phyloP scores from a whole-genome alignment of 371 early-diverging fungal species.

The Rhizopus stolonifer region DNA sequence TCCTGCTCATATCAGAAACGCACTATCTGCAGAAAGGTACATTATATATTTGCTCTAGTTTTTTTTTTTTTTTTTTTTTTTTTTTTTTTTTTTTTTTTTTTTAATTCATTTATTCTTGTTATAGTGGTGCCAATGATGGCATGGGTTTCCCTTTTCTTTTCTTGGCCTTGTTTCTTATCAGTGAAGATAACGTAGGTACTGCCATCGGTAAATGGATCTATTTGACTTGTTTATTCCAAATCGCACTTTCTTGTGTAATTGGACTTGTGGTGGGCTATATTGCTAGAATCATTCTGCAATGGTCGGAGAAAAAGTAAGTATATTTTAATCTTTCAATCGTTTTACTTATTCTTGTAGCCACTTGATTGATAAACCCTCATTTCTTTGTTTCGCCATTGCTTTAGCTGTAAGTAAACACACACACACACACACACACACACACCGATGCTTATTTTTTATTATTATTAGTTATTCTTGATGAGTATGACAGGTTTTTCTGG shows the following conservation, averaged over 20 bases:
- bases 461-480: slow-evolving; percentile 64
- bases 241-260: slow-evolving; percentile 70
- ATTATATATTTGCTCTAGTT: not conserved
- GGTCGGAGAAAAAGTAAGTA: slow-evolving; percentile 66
- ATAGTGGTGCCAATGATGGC: slow-evolving; percentile 82
- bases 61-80: no score
- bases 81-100: no score
- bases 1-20: slow-evolving; percentile 81
- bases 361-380: slow-evolving; percentile 90
- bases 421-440: no score
- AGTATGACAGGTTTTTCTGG: slow-evolving; percentile 80
- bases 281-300: slow-evolving; percentile 71
- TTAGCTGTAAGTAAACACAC: slow-evolving; percentile 64
- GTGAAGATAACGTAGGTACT: slow-evolving; percentile 51
- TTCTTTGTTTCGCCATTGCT: slow-evolving; percentile 87
- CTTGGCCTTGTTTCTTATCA: slow-evolving; percentile 73
- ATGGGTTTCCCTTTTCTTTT: slow-evolving; percentile 89
- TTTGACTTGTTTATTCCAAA: slow-evolving; percentile 76
- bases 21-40: slow-evolving; percentile 86
- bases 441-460: not conserved
- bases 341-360: slow-evolving; percentile 39
- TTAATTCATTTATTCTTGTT: no score
- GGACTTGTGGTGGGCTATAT: slow-evolving; percentile 81
- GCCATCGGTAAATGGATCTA: slow-evolving; percentile 83
- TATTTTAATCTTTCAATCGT: no score